phyloP scores from a whole-genome alignment of 2,329 filamentous ascomycete species.

The Phialemoniopsis sp. region DNA sequence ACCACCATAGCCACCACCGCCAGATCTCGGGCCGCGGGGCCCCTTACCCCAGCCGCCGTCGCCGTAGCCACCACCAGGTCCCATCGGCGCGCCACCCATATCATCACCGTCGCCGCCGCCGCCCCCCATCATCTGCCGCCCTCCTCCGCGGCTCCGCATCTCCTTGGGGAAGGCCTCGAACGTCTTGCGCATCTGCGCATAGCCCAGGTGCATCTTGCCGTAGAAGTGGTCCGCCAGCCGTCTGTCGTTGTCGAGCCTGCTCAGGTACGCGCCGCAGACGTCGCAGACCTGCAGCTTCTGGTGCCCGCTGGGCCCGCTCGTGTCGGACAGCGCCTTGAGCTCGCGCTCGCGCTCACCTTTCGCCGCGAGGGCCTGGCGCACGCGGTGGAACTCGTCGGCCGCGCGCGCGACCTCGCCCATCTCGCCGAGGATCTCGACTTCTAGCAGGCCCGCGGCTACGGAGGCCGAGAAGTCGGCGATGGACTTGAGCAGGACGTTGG shows the following conservation, averaged over 20 bases:
- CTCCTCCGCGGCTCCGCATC: constrained; percentile 53
- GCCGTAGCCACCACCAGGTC: constrained; percentile 34
- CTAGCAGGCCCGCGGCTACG: constrained; percentile 77
- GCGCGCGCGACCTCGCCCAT: constrained; percentile 76
- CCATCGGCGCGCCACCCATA: constrained; percentile 41
- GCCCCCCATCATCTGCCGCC: constrained; percentile 22
- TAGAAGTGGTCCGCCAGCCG: constrained; percentile 96
- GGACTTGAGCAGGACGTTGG: constrained; percentile 80
- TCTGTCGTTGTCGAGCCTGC: constrained; percentile 88
- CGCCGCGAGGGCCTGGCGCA: constrained; percentile 73
- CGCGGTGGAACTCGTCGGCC: constrained; percentile 82
- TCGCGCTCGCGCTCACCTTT: constrained; percentile 85
- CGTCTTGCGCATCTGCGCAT: constrained; percentile 96
- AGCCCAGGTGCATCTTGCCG: constrained; percentile 98
- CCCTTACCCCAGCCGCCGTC: constrained; percentile 37
- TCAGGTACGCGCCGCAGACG: constrained; percentile 93
- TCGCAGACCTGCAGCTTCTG: constrained; percentile 99
- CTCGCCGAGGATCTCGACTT: constrained; percentile 82
- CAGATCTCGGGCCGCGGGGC: constrained; percentile 46
- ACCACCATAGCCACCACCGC: constrained; percentile 49
- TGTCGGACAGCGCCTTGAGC: constrained; percentile 86
- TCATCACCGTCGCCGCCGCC: constrained; percentile 42
- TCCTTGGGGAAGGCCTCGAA: constrained; percentile 84
- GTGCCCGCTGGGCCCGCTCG: constrained; percentile 86
- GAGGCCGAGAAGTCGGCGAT: constrained; percentile 78